Conservation (phyloP, 257 asterid genomes). For the Euphrasia confusa region DNA sequence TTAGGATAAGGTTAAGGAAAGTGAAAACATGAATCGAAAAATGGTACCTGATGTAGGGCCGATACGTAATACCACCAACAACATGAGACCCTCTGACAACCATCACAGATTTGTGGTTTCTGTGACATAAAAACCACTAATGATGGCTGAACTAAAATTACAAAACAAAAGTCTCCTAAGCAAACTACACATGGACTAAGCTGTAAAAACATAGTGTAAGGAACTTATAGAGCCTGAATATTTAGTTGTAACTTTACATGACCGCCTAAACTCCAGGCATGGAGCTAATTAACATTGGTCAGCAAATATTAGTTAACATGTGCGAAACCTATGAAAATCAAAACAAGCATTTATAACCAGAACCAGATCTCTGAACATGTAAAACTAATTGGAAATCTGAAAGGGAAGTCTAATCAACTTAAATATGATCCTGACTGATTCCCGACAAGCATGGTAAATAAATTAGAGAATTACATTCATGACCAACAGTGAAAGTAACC, state of each 20-base stretch:
- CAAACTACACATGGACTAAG: no score
- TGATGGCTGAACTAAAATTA: background rate
- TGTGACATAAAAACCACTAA: slow-evolving; percentile 30
- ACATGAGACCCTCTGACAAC: slow-evolving; percentile 74
- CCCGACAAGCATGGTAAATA: no score
- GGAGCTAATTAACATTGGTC: background rate
- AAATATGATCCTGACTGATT: background rate
- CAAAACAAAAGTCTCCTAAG: background rate
- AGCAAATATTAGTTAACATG: background rate
- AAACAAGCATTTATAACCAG: background rate
- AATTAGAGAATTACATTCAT: background rate
- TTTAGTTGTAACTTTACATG: no score
- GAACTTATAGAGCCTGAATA: no score
- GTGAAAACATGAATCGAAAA: slow-evolving; percentile 11
- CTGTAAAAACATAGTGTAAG: no score
- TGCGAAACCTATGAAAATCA: background rate
- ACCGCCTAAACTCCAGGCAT: background rate
- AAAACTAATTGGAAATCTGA: background rate
- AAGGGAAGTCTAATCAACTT: background rate
- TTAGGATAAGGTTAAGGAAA: background rate
- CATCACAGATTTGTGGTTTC: slow-evolving; percentile 96
- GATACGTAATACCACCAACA: slow-evolving; percentile 97
- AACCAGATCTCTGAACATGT: background rate
- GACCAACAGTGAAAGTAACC: background rate
- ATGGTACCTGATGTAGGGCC: slow-evolving; percentile 77